Evolutionary conservation across 345 rosid species (phyloP).

Genomic region (Linum trigynum): DNA sequence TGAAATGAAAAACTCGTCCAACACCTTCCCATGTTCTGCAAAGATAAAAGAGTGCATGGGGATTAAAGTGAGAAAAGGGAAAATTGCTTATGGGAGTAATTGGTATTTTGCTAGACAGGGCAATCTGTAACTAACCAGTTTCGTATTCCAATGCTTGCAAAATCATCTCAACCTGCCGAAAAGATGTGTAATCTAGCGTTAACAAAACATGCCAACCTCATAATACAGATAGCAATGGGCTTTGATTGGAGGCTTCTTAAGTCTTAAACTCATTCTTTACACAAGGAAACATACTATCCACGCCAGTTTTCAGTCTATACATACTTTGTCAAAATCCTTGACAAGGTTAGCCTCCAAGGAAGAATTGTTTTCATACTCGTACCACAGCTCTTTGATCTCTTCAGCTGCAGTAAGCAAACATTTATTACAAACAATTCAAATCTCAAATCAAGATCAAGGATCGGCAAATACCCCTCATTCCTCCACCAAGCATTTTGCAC

Average conservation of each 20-base stretch:
- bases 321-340: slow-evolving; percentile 24
- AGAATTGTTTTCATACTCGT: slow-evolving; percentile 26
- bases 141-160: slow-evolving; percentile 91
- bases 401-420: slow-evolving; percentile 16
- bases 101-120: background rate
- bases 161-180: slow-evolving; percentile 80
- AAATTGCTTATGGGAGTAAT: background rate
- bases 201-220: background rate
- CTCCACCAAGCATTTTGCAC: slow-evolving; percentile 27
- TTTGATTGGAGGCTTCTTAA: too few relatives aligned
- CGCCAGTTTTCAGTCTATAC: slow-evolving; percentile 1
- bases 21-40: slow-evolving; percentile 81
- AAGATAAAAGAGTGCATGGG: slow-evolving; percentile 13
- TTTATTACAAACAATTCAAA: background rate
- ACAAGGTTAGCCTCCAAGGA: slow-evolving; percentile 27
- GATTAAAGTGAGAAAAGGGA: slow-evolving; percentile 9
- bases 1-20: slow-evolving; percentile 83
- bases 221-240: background rate
- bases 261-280: too few relatives aligned
- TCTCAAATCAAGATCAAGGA: background rate
- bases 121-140: slow-evolving; percentile 36
- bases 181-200: background rate
- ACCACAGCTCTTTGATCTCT: slow-evolving; percentile 29
- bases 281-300: background rate
- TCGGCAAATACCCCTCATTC: slow-evolving; percentile 17